Evolutionary conservation across 2,329 filamentous ascomycete species (phyloP), one percentile per base, ranked within the genome.

Genomic region (Pleoardoris graminearum): DNA sequence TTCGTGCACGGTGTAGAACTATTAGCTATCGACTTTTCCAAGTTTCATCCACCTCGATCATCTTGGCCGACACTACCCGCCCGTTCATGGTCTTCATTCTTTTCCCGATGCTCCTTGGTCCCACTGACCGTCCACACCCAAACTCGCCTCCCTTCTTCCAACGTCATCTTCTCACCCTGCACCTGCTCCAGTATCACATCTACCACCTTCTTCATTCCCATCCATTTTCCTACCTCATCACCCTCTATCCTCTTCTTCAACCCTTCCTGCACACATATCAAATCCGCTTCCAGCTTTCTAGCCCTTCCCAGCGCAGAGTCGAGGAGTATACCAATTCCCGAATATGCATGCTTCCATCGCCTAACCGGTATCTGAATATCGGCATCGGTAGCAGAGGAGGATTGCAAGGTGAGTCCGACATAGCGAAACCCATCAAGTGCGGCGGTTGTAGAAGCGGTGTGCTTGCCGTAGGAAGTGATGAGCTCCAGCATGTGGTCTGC

Each of bases 401-500:
- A 14, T 12, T 12, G 21, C 2, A 7, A 4, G 17, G 2, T 25
- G 7, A 45, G 25, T 7, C 42, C 42, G 10, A 17, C 42, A 16
- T 45, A 45, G 16, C 42, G 42, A 3, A 33, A 8, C 8, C n/a
- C 16, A 16, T 45, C 29, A 8, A 45, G 19, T 4, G 42, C 42
- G 6, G 27, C 42, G 8, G 16, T 30, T n/a, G 23, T 14, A 7
- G 41, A 44, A 6, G 41, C 27, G 11, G 25, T 30, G 41, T 32
- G 23, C 11, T 44, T 44, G 3, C 41, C 41, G 29, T 44, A 44
- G 3, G 41, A 17, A 14, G 12, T 21, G 1, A 44, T 44, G 23
- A 44, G 12, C n/a, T 44, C 42, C 27, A 45, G 42, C 27, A 33
- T 21, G 42, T n/a, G n/a, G n/a, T n/a, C n/a, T n/a, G n/a, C n/a